phyloP scores from a whole-genome alignment of 2,329 filamentous ascomycete genomes.

The Epichloe bromicola region DNA sequence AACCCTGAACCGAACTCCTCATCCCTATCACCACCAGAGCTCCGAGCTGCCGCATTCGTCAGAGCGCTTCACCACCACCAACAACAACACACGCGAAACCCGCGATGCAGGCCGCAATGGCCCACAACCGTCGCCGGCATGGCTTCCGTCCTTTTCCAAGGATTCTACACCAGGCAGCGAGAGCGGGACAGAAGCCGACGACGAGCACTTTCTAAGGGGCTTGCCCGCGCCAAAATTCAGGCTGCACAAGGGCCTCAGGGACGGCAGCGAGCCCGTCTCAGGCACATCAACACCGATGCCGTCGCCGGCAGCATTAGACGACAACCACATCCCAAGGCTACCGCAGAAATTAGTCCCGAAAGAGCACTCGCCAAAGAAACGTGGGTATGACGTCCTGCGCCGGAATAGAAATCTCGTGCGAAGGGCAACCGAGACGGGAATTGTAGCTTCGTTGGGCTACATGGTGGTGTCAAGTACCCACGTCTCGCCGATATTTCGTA shows the following conservation, averaged over 20 bases:
- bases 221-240: slow-evolving; percentile 65
- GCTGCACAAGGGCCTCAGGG: slow-evolving; percentile 66
- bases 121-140: slow-evolving; percentile 13
- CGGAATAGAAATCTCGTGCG: slow-evolving; percentile 39
- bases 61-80: slow-evolving; percentile 21
- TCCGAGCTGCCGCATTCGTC: slow-evolving; percentile 41
- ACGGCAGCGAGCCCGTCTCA: slow-evolving; percentile 40
- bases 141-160: slow-evolving; percentile 25
- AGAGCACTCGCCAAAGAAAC: slow-evolving; percentile 9
- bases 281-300: slow-evolving; percentile 41
- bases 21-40: slow-evolving; percentile 52
- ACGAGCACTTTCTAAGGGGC: slow-evolving; percentile 79
- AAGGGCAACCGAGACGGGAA: slow-evolving; percentile 37
- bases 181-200: slow-evolving; percentile 88
- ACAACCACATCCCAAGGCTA: slow-evolving; percentile 19
- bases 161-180: slow-evolving; percentile 59
- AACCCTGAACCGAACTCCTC: slow-evolving; percentile 47
- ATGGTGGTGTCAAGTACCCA: slow-evolving; percentile 34
- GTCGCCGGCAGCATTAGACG: slow-evolving; percentile 33
- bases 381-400: slow-evolving; percentile 18
- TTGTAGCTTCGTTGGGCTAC: slow-evolving; percentile 35
- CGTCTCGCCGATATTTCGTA: slow-evolving; percentile 30
- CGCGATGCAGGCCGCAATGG: slow-evolving; percentile 7
- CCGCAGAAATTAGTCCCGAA: slow-evolving; percentile 10
- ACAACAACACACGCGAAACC: slow-evolving; percentile 7